Conservation (phyloP, 352 stramenopile species). For the Plasmopara halstedii region DNA sequence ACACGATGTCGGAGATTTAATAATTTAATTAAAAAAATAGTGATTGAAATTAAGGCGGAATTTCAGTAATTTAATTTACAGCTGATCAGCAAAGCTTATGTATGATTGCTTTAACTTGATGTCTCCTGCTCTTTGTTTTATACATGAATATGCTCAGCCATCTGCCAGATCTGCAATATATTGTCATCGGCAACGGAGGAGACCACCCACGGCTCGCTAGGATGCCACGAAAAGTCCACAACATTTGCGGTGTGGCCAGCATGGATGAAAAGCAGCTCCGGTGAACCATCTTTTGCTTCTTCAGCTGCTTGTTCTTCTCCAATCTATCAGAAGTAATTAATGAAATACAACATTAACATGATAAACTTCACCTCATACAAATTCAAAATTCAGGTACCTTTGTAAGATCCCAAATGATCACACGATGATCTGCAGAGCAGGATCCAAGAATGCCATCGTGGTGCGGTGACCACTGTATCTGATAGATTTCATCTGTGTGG, state of each 20-base stretch:
- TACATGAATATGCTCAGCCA: conserved; percentile 97
- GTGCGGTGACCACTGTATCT: conserved; percentile 95
- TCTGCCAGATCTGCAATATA: conserved; percentile 97
- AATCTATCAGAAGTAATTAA: conserved; percentile 45
- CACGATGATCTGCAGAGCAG: conserved; percentile 90
- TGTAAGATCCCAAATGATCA: conserved; percentile 96
- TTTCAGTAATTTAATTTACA: no score
- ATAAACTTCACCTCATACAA: no score
- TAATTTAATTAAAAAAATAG: no score
- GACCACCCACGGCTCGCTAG: conserved; percentile 92
- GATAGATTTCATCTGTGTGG: conserved; percentile 96
- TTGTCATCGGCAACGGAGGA: conserved; percentile 98
- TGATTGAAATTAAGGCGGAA: no score
- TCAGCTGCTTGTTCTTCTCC: conserved; percentile 93
- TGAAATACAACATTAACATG: no score
- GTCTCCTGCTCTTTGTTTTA: conserved; percentile 81
- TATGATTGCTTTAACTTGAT: no score
- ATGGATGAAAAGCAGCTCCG: conserved; percentile 98
- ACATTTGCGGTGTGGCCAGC: conserved; percentile 97
- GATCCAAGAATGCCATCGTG: conserved; percentile 95
- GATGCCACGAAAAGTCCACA: conserved; percentile 96
- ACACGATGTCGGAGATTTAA: no score
- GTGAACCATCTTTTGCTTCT: conserved; percentile 95
- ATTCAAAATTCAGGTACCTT: conserved; percentile 26
- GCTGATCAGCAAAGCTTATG: no score